Evolutionary conservation across 345 rosid species (phyloP), one percentile per base, ranked within the genome.

Genomic region (Lenwebbia sp.): DNA sequence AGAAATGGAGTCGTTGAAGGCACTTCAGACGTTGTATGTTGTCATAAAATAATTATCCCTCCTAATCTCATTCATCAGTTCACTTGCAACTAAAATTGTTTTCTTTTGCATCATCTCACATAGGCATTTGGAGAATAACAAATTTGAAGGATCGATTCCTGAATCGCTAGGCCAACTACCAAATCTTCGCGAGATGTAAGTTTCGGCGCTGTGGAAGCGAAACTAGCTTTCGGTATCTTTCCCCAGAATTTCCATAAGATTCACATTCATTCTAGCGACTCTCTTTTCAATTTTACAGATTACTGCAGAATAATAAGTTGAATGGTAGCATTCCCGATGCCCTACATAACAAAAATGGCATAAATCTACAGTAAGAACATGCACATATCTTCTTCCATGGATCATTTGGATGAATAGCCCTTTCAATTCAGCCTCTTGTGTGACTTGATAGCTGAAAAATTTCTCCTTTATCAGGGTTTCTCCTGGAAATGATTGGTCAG

Each of bases 91-190:
- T 86, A 19, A 82, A 23, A 13, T 84, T 78, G 5, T 55, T 30
- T 57, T 87, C 88, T 23, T 85, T 86, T 83, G 75, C 82, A 5
- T 50, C 33, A 60, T 81, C 65, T 75, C 78, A 62, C 88, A 50
- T 85, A 96, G 99, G 87, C 98, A 95, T 89, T 90, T 97, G 94
- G 97, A 96, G 85, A 88, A 92, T 83, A 96, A 97, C 86, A 90
- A 91, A 82, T 89, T 96, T 70, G 89, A 88, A 85, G 98, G 98
- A 88, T 5, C 89, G 12, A 91, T 97, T 78, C 99, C 99, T 62
- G 85, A 90, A 83, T 93, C 97, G 33, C 87, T 97, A 62, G 92
- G 93, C 85, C 84, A 78, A 56, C 96, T 97, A 44, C 86, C 81
- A 28, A 85, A 54, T 54, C 92, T 97, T 57, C 92, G 84, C 2